These are phyloP conservation scores for Saturnispora hagleri DNA, from an alignment of 805 yeast genomes.

Conservation along the genomic window DNA sequence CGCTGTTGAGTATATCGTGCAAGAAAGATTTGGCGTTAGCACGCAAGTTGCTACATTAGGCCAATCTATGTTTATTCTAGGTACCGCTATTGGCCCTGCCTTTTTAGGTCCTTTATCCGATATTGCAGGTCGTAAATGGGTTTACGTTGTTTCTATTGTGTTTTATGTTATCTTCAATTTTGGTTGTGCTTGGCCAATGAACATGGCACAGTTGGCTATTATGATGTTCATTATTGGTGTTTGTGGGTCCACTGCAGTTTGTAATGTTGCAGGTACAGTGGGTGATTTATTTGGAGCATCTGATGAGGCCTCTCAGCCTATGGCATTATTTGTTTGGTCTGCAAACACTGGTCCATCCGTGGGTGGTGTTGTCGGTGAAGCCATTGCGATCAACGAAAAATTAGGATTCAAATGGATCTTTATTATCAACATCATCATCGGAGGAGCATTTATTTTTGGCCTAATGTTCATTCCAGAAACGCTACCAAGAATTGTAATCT, in stretches of 20 bases:
- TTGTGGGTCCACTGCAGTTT: slow-evolving; percentile 27
- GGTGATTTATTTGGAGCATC: slow-evolving; percentile 29
- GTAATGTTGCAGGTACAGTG: slow-evolving; percentile 30
- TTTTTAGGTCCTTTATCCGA: slow-evolving; percentile 30
- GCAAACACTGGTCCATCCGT: slow-evolving; percentile 30
- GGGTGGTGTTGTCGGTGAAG: slow-evolving; percentile 31
- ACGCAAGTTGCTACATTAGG: slow-evolving; percentile 29
- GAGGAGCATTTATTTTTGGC: slow-evolving; percentile 18
- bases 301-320: slow-evolving; percentile 29
- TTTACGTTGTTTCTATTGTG: slow-evolving; percentile 25
- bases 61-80: slow-evolving; percentile 29
- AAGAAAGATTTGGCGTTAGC: slow-evolving; percentile 20
- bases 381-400: slow-evolving; percentile 23
- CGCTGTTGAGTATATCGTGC: slow-evolving; percentile 23
- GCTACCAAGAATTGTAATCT: slow-evolving; percentile 29
- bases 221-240: slow-evolving; percentile 27
- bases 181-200: slow-evolving; percentile 28
- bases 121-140: slow-evolving; percentile 31
- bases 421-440: slow-evolving; percentile 27
- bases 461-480: slow-evolving; percentile 27
- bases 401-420: slow-evolving; percentile 28
- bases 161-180: slow-evolving; percentile 25
- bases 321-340: slow-evolving; percentile 28
- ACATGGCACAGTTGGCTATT: slow-evolving; percentile 28
- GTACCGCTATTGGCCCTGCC: slow-evolving; percentile 30